A percentile compares a stretch with the other conserved stretches of the same genome.
Conservation (phyloP, 2,329 filamentous ascomycete species). For the Pseudocercospora musae region DNA sequence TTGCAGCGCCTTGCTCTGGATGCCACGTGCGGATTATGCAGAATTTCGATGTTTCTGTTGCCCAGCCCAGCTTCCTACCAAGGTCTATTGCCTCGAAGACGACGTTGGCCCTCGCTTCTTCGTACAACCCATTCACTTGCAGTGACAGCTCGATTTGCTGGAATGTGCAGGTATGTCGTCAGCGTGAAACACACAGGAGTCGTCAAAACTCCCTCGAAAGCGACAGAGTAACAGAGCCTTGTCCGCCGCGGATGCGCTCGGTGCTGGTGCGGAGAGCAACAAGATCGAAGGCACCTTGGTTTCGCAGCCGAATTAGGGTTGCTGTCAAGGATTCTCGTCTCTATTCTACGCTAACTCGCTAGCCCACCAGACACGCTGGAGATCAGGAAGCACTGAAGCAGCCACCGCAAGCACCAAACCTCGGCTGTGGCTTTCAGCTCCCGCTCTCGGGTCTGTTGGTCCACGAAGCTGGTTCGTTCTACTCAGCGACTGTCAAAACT, state of each 20-base stretch:
- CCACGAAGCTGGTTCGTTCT: constrained; percentile 17
- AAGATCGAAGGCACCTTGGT: neutral
- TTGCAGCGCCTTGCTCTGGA: constrained; percentile 16
- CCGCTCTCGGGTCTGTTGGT: constrained; percentile 17
- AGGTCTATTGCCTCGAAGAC: neutral
- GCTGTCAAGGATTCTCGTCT: constrained; percentile 11
- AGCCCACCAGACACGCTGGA: constrained; percentile 16
- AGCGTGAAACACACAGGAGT: constrained; percentile 5
- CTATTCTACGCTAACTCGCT: no score
- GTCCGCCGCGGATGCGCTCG: neutral
- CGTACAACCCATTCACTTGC: constrained; percentile 17
- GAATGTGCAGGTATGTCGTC: neutral
- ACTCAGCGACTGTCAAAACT: constrained; percentile 22
- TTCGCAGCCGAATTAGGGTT: constrained; percentile 13
- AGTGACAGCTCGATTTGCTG: constrained; percentile 6
- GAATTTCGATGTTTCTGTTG: constrained; percentile 16
- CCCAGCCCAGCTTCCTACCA: constrained; percentile 8
- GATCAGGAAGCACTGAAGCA: constrained; percentile 15
- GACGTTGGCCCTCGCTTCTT: neutral
- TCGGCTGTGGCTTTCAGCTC: constrained; percentile 21
- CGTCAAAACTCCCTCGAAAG: neutral
- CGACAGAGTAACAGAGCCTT: neutral
- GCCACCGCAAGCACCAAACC: constrained; percentile 9
- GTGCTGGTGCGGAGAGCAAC: constrained; percentile 2
- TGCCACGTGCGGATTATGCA: constrained; percentile 26